A percentile compares a stretch with the other conserved stretches of the same genome.
These are phyloP conservation scores for Platanthera zijinensis DNA, from an alignment of 106 monocot genomes.

Conservation along the genomic window DNA sequence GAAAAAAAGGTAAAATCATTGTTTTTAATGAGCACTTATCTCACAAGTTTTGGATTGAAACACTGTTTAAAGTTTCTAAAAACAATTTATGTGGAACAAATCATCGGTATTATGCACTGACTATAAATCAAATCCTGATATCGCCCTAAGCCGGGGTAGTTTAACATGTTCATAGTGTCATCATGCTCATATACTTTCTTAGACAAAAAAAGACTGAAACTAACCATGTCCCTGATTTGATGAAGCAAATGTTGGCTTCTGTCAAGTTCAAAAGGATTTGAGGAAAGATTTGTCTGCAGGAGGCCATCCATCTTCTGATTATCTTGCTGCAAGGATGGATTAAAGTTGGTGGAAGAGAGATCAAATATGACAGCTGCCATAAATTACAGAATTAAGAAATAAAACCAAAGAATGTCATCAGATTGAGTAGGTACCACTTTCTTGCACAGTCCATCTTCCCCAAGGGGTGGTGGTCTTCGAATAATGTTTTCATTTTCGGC, in stretches of 20 bases:
- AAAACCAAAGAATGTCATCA: neutral
- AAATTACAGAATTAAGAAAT: neutral
- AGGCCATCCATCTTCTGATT: neutral
- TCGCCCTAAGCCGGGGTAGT: neutral
- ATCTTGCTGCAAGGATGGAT: neutral
- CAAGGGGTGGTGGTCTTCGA: constrained; percentile 4
- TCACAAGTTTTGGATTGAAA: neutral
- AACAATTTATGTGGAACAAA: neutral
- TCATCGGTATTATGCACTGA: neutral
- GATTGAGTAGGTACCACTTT: neutral
- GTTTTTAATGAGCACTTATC: neutral
- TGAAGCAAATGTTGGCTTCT: constrained; percentile 36
- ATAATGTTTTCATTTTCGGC: constrained; percentile 8
- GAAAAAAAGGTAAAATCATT: neutral
- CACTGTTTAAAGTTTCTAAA: neutral
- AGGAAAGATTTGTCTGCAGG: neutral
- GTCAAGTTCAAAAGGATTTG: constrained; percentile 16
- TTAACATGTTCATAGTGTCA: neutral
- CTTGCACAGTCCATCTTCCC: neutral
- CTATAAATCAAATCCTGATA: neutral
- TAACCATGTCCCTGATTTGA: constrained; percentile 62
- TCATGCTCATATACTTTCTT: neutral
- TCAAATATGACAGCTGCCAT: neutral
- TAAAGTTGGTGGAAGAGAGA: neutral
- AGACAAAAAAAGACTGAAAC: constrained; percentile 4